A percentile compares a stretch with the other conserved stretches of the same genome.
Conservation (phyloP, 139 green algal genomes). For the Mychonastes homosphaera region DNA sequence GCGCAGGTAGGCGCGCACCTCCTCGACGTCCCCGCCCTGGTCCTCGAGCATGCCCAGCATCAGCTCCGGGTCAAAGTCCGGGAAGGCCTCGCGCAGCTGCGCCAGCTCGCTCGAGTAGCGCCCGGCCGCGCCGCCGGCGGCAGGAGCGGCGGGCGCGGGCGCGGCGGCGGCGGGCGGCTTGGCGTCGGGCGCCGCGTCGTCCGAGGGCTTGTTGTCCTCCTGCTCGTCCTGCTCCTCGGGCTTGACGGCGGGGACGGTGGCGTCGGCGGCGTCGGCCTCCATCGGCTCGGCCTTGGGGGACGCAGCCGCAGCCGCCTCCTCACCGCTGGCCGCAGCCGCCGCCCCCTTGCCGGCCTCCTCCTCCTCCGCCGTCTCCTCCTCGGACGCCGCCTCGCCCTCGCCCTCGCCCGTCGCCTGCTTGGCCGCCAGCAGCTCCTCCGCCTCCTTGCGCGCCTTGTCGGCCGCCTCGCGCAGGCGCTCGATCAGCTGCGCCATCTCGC, state of each 20-base stretch:
- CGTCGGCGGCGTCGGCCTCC: background rate
- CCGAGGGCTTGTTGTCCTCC: background rate
- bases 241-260: background rate
- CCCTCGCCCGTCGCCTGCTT: slow-evolving; percentile 9
- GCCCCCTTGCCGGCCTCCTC: slow-evolving; percentile 11
- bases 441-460: slow-evolving; percentile 11
- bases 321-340: background rate
- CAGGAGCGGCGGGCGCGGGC: slow-evolving; percentile 1
- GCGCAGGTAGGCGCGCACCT: slow-evolving; percentile 34
- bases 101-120: slow-evolving; percentile 20
- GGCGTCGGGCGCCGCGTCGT: background rate
- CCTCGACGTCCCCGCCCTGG: slow-evolving; percentile 48
- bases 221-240: background rate
- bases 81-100: slow-evolving; percentile 30
- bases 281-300: background rate
- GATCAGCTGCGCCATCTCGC: slow-evolving; percentile 28
- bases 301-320: slow-evolving; percentile 17
- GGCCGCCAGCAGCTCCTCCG: slow-evolving; percentile 13
- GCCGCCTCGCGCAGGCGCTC: slow-evolving; percentile 42
- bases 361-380: slow-evolving; percentile 17
- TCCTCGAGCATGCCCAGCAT: slow-evolving; percentile 53
- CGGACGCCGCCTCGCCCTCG: background rate
- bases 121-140: background rate
- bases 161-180: background rate
- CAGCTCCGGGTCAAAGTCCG: slow-evolving; percentile 49